Evolutionary conservation across 106 monocot genomes (phyloP), one percentile per base, ranked within the genome.

Genomic region (Narthecium ossifragum): DNA sequence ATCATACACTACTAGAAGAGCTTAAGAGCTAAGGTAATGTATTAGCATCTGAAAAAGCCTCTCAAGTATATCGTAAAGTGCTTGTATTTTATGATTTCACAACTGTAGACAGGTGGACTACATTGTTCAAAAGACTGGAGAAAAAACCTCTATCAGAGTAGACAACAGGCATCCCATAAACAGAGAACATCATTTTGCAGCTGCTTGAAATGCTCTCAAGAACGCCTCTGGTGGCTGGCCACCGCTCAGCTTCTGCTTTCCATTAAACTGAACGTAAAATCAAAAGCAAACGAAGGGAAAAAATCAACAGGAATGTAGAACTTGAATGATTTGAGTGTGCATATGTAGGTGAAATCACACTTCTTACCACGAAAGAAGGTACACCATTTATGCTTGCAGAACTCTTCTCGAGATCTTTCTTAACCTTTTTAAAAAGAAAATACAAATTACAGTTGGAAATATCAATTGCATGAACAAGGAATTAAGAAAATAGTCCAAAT

Each of bases 381-480:
- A 94, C 94, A 26, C 94, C 89, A 6, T 61, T 66, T 43, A 86
- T 82, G 51, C 34, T 18, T 23, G 75, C 63, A 18, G 94, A 85
- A 41, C 90, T 80, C 66, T 80, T 86, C 69, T 85, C 66, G 1
- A 94, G 59, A 63, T 86, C 85, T 71, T 94, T 85, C 41, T 80
- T 59, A 34, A 93, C 88, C 92, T 93, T 55, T 30, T 27, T n/a
- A 52, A 17, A 51, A n/a, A 25, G 18, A 29, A 2, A 50, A 63
- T 1, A 30, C 43, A 51, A 7, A 12, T 5, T n/a, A 23, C 0
- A 2, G 28, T 2, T 9, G 17, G 57, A 32, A 46, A 13, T 34
- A 59, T 34, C 2, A 2, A 13, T 23, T 5, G 8, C 1, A 59
- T 4, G 59, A 26, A 57, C n/a, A 56, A 15, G 25, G 12, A 8